Base-by-base conservation (phyloP, 78 protist species). In the Ministeria vibrans region DNA sequence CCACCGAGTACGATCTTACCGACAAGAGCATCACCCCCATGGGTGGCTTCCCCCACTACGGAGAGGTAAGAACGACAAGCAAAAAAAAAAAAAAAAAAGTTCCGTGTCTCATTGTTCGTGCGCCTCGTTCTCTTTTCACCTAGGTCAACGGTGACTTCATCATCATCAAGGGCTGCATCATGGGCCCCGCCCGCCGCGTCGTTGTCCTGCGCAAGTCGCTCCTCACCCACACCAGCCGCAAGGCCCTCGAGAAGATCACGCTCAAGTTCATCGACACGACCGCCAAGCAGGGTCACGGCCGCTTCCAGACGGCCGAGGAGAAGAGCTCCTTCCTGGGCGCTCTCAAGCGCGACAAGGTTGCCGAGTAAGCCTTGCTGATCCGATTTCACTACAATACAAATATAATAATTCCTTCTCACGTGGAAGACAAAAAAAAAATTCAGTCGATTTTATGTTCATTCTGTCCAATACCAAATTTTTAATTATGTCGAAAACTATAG, bases 251-350 rank as follows among this genome's bases (percentile, higher is more conserved):
- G 85, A 82, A 93, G 82, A 64, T 93, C 85, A 43, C 27, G 44
- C 95, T 97, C 88, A 97, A 97, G 96, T 99, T 96, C 97, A 99
- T 99, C 89, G 99, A 98, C 83, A 99, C 99, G 78, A 86, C 99
- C 6, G 89, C 97, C 86, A 97, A 98, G 94, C 79, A 94, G 44
- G 99, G 99, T 41, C 97, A 96, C 90, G 99, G 99, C 28, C 88
- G 98, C 66, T 98, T 95, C 98, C 99, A 99, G 93, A 97, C 99
- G 69, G 2, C 74, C 53, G 92, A 53, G 59, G 99, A 99, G 90
- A 96, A 96, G 93, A 0, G 2, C 28, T 76, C 83, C 69, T 95
- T 89, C 91, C 61, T 83, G 88, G 99, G 99, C 80, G 64, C 77
- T 66, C 78, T 73, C 86, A n/a, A n/a, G n/a, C n/a, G n/a, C n/a